Base-by-base conservation (phyloP, 257 asterid species). In the Scutellaria galericulata region DNA sequence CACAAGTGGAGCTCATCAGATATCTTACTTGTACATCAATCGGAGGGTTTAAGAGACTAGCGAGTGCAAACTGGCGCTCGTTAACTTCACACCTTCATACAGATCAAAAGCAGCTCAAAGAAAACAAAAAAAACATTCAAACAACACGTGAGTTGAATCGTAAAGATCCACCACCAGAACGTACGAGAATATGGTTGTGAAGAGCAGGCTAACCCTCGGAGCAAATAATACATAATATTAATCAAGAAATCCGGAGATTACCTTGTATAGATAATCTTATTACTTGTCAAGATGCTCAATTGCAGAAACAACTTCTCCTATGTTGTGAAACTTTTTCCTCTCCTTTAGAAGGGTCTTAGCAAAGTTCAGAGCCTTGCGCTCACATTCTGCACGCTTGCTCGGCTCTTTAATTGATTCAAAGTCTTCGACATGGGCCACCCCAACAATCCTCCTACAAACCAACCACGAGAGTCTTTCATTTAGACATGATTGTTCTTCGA, bases 371-470 rank as follows among this genome's bases (percentile, higher is more conserved):
- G 99, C 98, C 77, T 75, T 83, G 44, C 90, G 86, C 76, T 91
- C 99, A 73, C 99, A 94, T 7, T 87, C 87, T 46, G 99, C 97
- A 15, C 96, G 87, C 73, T 69, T 86, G 77, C 76, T 80, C 5
- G 82, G 75, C 70, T 89, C 95, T 22, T 75, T 51, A 54, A 94
- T 94, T 22, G 98, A 86, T 80, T 94, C 99, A 6, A 94, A 83
- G 83, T 94, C 99, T 77, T 91, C 96, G n/a, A 91, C 88, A 75
- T 94, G 99, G 74, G 95, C 97, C 42, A 91, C 97, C 66, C 99
- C 99, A 52, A 94, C 97, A 61, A 91, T 87, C 81, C 99, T 83
- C 98, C 99, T 94, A 83, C 64, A 62, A 61, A 77, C 22, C 65
- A 72, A 79, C 51, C 68, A 71, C 44, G 31, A 1, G 12, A 27